Conservation (phyloP, 257 asterid genomes). For the Solanum tarijense region DNA sequence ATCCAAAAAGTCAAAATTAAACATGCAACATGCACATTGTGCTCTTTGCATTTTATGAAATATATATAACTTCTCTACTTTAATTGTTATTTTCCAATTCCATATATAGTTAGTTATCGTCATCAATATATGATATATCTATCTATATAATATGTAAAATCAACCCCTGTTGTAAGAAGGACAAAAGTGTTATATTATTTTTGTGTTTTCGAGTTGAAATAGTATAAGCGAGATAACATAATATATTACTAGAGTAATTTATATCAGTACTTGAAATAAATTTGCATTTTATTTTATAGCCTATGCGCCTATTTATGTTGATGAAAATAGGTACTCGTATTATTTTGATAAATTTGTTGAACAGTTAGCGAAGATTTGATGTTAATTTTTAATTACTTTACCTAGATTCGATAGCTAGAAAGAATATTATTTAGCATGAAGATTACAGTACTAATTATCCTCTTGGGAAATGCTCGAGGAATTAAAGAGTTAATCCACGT, state of each 20-base stretch:
- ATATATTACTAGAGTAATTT: too few species aligned
- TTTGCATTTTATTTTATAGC: too few species aligned
- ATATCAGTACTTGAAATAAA: neutral
- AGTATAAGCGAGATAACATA: too few species aligned
- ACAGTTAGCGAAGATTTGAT: neutral
- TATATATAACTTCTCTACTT: neutral
- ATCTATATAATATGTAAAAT: neutral
- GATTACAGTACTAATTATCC: neutral
- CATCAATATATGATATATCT: neutral
- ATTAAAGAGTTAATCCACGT: neutral
- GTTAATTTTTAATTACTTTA: neutral
- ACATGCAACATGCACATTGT: constrained; percentile 14
- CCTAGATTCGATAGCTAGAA: neutral
- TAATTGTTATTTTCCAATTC: neutral
- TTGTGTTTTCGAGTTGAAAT: neutral
- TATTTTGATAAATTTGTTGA: neutral
- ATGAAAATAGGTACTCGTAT: neutral
- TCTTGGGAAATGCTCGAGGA: neutral
- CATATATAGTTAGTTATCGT: neutral
- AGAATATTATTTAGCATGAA: neutral
- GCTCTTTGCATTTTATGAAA: neutral
- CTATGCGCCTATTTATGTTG: neutral
- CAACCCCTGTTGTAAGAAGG: neutral
- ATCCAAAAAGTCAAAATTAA: neutral
- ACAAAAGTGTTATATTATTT: too few species aligned